These are phyloP conservation scores for Fusarium dimerum DNA, from an alignment of 2,329 filamentous ascomycete genomes.

Conservation along the genomic window DNA sequence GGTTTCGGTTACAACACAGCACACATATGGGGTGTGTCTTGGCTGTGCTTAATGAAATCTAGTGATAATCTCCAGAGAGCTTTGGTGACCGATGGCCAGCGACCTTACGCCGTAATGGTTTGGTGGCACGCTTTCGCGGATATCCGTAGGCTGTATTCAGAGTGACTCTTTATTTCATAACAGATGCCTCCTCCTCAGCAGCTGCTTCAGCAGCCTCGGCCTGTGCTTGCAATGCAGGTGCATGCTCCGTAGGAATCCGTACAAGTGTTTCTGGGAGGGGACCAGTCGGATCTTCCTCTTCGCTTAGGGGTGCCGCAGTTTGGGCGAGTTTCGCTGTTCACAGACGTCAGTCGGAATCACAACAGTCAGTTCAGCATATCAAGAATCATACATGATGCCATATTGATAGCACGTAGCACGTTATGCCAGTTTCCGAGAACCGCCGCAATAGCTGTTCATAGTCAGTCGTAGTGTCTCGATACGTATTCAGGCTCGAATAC, in stretches of 20 bases:
- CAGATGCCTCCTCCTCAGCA: conserved; percentile 39
- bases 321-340: conserved; percentile 67
- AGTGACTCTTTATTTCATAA: conserved; percentile 10
- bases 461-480: conserved; percentile 16
- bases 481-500: conserved; percentile 40
- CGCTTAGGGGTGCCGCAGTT: conserved; percentile 43
- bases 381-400: conserved; percentile 72
- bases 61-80: no score
- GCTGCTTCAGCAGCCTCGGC: conserved; percentile 52
- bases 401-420: conserved; percentile 79
- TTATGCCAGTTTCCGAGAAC: conserved; percentile 88
- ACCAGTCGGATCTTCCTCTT: conserved; percentile 45
- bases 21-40: no score
- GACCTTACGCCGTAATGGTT: no score
- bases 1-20: no score
- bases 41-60: no score
- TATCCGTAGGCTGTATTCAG: no score
- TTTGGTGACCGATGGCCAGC: no score
- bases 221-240: conserved; percentile 62
- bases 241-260: conserved; percentile 80
- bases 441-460: conserved; percentile 70
- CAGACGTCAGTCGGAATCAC: not conserved
- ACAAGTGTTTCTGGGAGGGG: conserved; percentile 79
- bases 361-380: not conserved
- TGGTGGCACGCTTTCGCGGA: no score